Conservation (phyloP, 805 yeast genomes). For the Metschnikowia dekortorum region DNA sequence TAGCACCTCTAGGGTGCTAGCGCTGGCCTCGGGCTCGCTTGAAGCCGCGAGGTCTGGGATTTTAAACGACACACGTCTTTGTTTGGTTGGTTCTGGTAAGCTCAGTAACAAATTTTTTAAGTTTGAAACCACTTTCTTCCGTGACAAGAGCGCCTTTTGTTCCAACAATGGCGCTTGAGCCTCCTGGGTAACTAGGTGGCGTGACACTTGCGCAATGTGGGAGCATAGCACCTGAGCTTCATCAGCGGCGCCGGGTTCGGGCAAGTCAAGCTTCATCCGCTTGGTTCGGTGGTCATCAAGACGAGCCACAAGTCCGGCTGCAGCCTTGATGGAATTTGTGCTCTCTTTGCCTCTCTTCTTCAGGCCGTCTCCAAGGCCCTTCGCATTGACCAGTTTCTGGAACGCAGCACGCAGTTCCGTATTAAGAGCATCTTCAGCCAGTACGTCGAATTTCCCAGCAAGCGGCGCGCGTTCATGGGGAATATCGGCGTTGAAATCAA, state of each 20-base stretch:
- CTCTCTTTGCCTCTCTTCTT: conserved; percentile 13
- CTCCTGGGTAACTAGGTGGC: conserved; percentile 21
- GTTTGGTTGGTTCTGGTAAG: conserved; percentile 1
- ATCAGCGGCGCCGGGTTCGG: conserved; percentile 17
- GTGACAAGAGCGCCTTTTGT: background rate
- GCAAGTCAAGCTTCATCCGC: conserved; percentile 25
- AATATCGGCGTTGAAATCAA: conserved; percentile 81
- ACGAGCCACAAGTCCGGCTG: conserved; percentile 21
- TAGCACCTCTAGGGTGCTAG: background rate
- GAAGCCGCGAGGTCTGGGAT: background rate
- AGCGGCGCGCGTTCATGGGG: conserved; percentile 72
- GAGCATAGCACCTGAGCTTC: conserved; percentile 26
- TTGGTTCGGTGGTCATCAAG: conserved; percentile 20
- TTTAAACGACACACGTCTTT: background rate
- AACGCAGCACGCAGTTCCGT: conserved; percentile 35
- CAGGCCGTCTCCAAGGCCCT: conserved; percentile 32
- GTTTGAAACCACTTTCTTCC: background rate
- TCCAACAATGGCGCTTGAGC: background rate
- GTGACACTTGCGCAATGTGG: conserved; percentile 29
- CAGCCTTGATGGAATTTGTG: conserved; percentile 20
- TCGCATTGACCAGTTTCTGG: conserved; percentile 37
- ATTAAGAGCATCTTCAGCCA: conserved; percentile 51
- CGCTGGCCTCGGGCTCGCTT: background rate
- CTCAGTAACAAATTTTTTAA: conserved; percentile 1
- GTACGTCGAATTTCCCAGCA: conserved; percentile 63